A percentile compares a stretch with the other conserved stretches of the same genome.
Evolutionary conservation across 2,329 filamentous ascomycete genomes (phyloP).

Genomic region (Trichothecium roseum): DNA sequence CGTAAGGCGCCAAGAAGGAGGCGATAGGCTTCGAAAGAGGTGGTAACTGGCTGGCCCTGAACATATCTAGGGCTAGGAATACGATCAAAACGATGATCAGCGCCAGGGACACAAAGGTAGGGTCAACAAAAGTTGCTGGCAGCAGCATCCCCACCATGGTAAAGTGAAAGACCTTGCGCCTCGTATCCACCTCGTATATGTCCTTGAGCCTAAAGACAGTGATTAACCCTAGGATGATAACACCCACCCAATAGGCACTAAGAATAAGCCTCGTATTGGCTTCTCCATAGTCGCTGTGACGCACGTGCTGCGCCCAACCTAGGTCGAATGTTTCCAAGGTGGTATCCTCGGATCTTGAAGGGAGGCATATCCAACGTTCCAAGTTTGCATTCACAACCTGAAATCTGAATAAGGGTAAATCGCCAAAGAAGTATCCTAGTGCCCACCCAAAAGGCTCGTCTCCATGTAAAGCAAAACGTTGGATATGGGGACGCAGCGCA

Average conservation of each 20-base stretch:
- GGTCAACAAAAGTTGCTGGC: slow-evolving; percentile 78
- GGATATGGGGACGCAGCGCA: slow-evolving; percentile 62
- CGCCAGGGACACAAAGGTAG: slow-evolving; percentile 69
- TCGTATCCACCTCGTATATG: slow-evolving; percentile 84
- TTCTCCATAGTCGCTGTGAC: slow-evolving; percentile 54
- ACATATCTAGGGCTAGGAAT: slow-evolving; percentile 80
- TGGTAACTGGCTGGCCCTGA: slow-evolving; percentile 83
- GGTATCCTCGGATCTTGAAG: slow-evolving; percentile 26
- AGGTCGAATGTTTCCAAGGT: slow-evolving; percentile 29
- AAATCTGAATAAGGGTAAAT: slow-evolving; percentile 61
- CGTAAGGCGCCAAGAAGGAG: slow-evolving; percentile 81
- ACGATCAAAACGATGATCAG: slow-evolving; percentile 70
- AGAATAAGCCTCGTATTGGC: slow-evolving; percentile 76
- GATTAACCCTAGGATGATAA: slow-evolving; percentile 61
- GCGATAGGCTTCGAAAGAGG: slow-evolving; percentile 81
- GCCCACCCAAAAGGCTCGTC: slow-evolving; percentile 89
- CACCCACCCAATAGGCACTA: slow-evolving; percentile 59
- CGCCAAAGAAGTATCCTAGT: slow-evolving; percentile 77
- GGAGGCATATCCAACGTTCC: slow-evolving; percentile 66
- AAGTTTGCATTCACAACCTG: slow-evolving; percentile 59
- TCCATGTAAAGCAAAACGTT: slow-evolving; percentile 53
- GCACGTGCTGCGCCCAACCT: slow-evolving; percentile 56
- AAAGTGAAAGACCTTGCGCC: slow-evolving; percentile 94
- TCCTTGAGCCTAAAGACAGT: slow-evolving; percentile 66
- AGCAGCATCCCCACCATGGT: slow-evolving; percentile 97